These are phyloP conservation scores for Leptographium procerum DNA, from an alignment of 2,329 filamentous ascomycete species.

Conservation along the genomic window DNA sequence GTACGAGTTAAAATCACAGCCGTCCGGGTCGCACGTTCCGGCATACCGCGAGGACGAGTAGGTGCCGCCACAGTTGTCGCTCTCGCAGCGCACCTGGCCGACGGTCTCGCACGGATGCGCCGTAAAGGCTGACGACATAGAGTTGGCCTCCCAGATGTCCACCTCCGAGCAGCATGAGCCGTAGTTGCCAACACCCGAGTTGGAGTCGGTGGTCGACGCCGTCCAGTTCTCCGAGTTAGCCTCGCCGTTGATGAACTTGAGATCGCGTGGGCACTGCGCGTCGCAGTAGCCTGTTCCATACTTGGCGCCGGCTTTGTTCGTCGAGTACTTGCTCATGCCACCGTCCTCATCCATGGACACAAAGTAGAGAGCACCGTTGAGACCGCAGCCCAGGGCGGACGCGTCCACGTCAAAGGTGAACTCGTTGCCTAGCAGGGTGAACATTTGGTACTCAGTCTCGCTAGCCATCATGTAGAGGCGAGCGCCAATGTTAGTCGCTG, in stretches of 20 bases:
- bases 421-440: constrained; percentile 48
- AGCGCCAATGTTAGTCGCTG: constrained; percentile 26
- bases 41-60: constrained; percentile 24
- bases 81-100: constrained; percentile 29
- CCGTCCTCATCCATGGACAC: constrained; percentile 38
- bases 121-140: constrained; percentile 44
- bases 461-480: constrained; percentile 22
- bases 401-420: constrained; percentile 57
- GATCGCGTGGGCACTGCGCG: constrained; percentile 29
- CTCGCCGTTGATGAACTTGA: constrained; percentile 36
- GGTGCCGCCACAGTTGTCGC: constrained; percentile 33
- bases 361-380: constrained; percentile 51
- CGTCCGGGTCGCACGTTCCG: constrained; percentile 51
- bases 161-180: constrained; percentile 48
- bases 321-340: constrained; percentile 29
- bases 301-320: constrained; percentile 33
- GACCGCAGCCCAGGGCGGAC: constrained; percentile 49
- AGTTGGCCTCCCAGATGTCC: constrained; percentile 54
- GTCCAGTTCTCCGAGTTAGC: constrained; percentile 29
- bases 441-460: constrained; percentile 27
- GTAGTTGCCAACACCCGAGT: constrained; percentile 34
- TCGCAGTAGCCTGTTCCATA: constrained; percentile 44
- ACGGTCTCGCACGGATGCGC: constrained; percentile 43
- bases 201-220: constrained; percentile 37
- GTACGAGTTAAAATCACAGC: constrained; percentile 56